Evolutionary conservation across 495 filamentous ascomycete genomes (phyloP), one percentile per base, ranked within the genome.

Genomic region (Penicillium malachiteum): DNA sequence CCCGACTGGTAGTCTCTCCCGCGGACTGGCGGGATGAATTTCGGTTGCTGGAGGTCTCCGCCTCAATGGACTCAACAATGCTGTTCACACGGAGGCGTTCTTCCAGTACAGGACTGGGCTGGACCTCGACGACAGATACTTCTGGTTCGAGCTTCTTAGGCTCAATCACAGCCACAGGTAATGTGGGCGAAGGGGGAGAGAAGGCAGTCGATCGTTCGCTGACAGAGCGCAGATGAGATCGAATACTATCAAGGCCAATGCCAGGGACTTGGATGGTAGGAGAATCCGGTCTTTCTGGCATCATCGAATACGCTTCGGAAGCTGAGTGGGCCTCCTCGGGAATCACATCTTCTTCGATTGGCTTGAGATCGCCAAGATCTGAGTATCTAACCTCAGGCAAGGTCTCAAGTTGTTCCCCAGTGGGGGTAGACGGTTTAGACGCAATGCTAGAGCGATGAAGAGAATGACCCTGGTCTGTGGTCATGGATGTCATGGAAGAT

Each of bases 121-220:
- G 48, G 18, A 31, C 21, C 21, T 50, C 48, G 14, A 40, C 16
- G 9, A 39, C 48, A 13, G 48, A 39, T 13, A 31, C 35, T 14
- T 50, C 14, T 6, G 37, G 21, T 18, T 31, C 37, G 12, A 26
- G 34, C 13, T 50, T 40, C 37, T 50, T 50, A 9, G 18, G 35
- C 5, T 18, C 11, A 1, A 14, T 5, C 9, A 18, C 35, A 21
- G 3, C 48, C 21, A 39, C 12, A 4, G 48, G 48, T 12, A 50
- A 16, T n/a, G 63, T 62, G 31, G 73, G 71, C 3, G 81, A 77
- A 37, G 72, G 71, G 9, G 74, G 73, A 37, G 79, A 85, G 66
- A 86, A 89, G 42, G 94, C 78, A 0, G 91, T 93, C 18, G 92
- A 96, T 39, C 80, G 76, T 51, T 87, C 87, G 71, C 94, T 97